Evolutionary conservation across 2,329 filamentous ascomycete species (phyloP), one percentile per base, ranked within the genome.

Genomic region (Sporothrix protearum): DNA sequence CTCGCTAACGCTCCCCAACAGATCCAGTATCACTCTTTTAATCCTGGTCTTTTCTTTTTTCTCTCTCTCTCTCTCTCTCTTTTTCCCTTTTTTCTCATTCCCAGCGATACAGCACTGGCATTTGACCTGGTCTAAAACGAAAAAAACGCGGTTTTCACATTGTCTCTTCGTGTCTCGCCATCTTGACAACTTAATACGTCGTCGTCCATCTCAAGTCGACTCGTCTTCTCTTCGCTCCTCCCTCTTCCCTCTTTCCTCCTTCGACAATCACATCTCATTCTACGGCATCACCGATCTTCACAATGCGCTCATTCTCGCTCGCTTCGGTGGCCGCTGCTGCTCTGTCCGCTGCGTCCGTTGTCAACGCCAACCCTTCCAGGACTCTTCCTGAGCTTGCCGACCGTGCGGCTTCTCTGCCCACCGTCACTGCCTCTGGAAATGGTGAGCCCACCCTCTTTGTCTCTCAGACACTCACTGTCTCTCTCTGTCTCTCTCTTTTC

Each of bases 401-500:
- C 79, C 83, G 86, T 69, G 83, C 82, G 8, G 51, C 49, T 73
- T 79, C 80, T 67, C 75, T 87, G 33, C 83, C 86, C 22, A 78
- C 82, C 16, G 83, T 89, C 74, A 84, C 84, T 0, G 85, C 81
- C 67, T 86, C 85, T 25, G 87, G 87, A 75, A 89, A 88, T 81
- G 87, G 86, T 88, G 81, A 76, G 80, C 14, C 3, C 0, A 8
- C 28, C 57, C 7, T 64, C 8, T 28, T 51, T 12, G 7, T 14
- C 22, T 10, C 19, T 28, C 4, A 2, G 30, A 3, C 16, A 22
- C n/a, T 30, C n/a, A n/a, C n/a, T n/a, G n/a, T n/a, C n/a, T n/a
- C n/a, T n/a, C n/a, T n/a, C n/a, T n/a, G n/a, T n/a, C n/a, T n/a
- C n/a, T n/a, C n/a, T n/a, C n/a, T 1, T 19, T 10, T 10, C 1